These are phyloP conservation scores for Pontederia crassipes DNA, from an alignment of 176 grass and related monocot genomes.

Conservation along the genomic window DNA sequence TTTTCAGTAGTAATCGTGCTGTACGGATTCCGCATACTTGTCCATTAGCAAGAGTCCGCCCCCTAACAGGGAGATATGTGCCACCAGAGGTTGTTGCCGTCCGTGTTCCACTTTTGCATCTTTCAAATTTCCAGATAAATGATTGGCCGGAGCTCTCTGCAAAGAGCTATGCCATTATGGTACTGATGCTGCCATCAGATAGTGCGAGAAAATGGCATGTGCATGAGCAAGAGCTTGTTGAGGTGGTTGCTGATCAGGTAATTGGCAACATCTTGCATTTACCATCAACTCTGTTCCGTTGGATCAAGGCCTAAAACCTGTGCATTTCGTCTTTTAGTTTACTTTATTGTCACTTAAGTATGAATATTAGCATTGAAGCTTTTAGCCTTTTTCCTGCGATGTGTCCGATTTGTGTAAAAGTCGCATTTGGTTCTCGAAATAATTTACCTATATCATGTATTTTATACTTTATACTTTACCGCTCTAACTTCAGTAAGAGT, in stretches of 20 bases:
- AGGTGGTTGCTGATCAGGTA: conserved; percentile 18
- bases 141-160: conserved; percentile 13
- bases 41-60: conserved; percentile 21
- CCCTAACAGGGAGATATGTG: conserved; percentile 17
- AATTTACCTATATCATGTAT: no score
- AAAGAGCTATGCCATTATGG: conserved; percentile 20
- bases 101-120: conserved; percentile 16
- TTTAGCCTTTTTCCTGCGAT: no score
- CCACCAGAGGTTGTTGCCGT: conserved; percentile 21
- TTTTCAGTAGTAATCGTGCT: conserved; percentile 27
- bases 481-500: no score
- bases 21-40: conserved; percentile 21
- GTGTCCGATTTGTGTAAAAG: no score
- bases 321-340: no score
- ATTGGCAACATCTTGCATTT: neutral
- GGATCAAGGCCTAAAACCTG: no score
- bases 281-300: no score
- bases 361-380: no score
- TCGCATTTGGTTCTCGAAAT: no score
- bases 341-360: no score
- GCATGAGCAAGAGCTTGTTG: conserved; percentile 14
- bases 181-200: conserved; percentile 9
- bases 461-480: no score
- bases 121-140: conserved; percentile 18
- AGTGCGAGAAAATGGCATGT: conserved; percentile 18